Evolutionary conservation across 1,284 basidiomycete species (phyloP).

Genomic region (Microbotryum scabiosae): DNA sequence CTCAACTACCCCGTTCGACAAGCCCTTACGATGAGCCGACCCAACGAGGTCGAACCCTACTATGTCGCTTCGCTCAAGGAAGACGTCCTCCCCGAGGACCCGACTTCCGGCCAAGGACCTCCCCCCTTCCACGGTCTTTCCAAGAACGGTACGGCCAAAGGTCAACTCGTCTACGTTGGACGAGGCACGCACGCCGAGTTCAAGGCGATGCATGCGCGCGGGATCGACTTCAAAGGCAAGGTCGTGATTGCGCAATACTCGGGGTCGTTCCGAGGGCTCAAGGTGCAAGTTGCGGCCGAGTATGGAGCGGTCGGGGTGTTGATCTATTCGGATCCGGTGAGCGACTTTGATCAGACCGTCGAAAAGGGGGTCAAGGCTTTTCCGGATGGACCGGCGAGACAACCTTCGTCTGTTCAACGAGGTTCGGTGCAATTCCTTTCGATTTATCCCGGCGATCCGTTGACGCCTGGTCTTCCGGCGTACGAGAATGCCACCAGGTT

Average conservation of each 20-base stretch:
- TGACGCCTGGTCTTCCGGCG: slow-evolving; percentile 77
- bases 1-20: slow-evolving; percentile 28
- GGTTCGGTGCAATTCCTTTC: slow-evolving; percentile 79
- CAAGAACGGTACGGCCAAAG: slow-evolving; percentile 42
- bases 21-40: slow-evolving; percentile 25
- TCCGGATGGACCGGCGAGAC: slow-evolving; percentile 78
- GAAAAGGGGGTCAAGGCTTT: slow-evolving; percentile 44
- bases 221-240: slow-evolving; percentile 66
- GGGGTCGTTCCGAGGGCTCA: slow-evolving; percentile 67
- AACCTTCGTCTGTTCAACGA: slow-evolving; percentile 68
- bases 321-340: slow-evolving; percentile 82
- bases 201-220: slow-evolving; percentile 52
- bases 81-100: slow-evolving; percentile 43
- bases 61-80: slow-evolving; percentile 53
- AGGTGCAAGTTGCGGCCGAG: slow-evolving; percentile 74
- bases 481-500: slow-evolving; percentile 70
- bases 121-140: slow-evolving; percentile 43
- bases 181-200: slow-evolving; percentile 74
- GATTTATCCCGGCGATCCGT: slow-evolving; percentile 70
- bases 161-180: slow-evolving; percentile 69
- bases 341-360: slow-evolving; percentile 59
- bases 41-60: slow-evolving; percentile 46
- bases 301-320: slow-evolving; percentile 55
- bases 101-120: slow-evolving; percentile 39
- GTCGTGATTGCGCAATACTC: slow-evolving; percentile 83